These are phyloP conservation scores for Taxillus chinensis DNA, from an alignment of 164 flowering plant genomes.

Conservation along the genomic window DNA sequence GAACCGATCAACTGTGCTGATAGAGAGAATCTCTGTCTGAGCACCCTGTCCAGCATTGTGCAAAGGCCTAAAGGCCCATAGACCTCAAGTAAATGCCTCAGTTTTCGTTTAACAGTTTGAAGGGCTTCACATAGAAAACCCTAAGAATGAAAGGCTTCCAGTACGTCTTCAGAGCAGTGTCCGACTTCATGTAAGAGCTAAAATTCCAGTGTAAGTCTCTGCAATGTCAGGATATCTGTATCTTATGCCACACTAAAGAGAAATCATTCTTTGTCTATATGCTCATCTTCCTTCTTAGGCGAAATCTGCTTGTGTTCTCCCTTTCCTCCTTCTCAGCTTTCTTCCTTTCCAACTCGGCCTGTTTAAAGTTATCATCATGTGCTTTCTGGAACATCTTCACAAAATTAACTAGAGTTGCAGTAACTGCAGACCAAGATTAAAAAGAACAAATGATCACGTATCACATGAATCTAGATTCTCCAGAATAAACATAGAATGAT, in stretches of 20 bases:
- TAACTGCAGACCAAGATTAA: constrained; percentile 41
- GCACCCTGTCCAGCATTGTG: not conserved
- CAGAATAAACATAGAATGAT: too few relatives aligned
- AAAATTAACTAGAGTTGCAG: constrained; percentile 68
- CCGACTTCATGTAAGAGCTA: not conserved
- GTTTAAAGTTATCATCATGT: constrained; percentile 82
- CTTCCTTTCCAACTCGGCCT: constrained; percentile 84
- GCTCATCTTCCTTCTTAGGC: constrained; percentile 31
- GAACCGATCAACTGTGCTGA: not conserved
- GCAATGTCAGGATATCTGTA: constrained; percentile 4
- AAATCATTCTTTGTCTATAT: constrained; percentile 18
- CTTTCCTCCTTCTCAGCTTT: constrained; percentile 84
- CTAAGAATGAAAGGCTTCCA: constrained; percentile 1
- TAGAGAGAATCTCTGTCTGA: not conserved
- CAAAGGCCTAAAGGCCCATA: constrained; percentile 3
- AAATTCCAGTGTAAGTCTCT: constrained; percentile 4
- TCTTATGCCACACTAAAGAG: not conserved
- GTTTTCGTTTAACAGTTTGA: constrained; percentile 6
- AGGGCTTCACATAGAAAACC: constrained; percentile 14
- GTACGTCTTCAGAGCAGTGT: constrained; percentile 6
- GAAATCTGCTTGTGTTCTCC: constrained; percentile 65
- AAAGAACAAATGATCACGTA: too few relatives aligned
- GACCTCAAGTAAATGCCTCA: constrained; percentile 6
- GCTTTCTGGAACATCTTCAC: constrained; percentile 76
- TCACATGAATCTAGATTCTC: too few relatives aligned